Evolutionary conservation across 2,329 filamentous ascomycete species (phyloP), one percentile per base, ranked within the genome.

Genomic region (Shiraia sp.): DNA sequence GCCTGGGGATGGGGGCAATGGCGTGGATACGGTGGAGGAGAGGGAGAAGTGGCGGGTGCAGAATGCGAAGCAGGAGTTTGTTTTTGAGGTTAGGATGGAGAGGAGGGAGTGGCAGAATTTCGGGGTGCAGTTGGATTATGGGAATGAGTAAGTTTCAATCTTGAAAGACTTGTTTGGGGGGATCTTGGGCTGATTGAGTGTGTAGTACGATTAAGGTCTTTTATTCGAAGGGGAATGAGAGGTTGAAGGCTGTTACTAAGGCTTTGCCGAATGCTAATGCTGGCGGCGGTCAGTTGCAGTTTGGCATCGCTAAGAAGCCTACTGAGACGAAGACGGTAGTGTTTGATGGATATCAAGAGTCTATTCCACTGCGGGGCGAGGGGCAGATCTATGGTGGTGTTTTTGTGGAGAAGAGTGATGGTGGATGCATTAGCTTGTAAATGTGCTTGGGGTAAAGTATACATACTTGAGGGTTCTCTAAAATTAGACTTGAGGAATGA

Each of bases 351-450:
- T 64, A 55, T 34, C 60, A 64, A 13, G 60, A 60, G 43, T 19
- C 22, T 3, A 51, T 63, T 13, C 27, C 33, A 4, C 13, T 42
- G 2, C 25, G 43, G 1, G 46, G 50, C 12, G 59, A 64, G 25
- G 59, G 55, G 1, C 59, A 63, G 23, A 57, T 62, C 3, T 66
- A 66, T 45, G 61, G 62, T 1, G 57, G 65, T 2, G 36, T 67
- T 5, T 67, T 68, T 24, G 51, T 66, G 4, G 65, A 68, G 36
- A 47, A 57, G 25, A 60, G 57, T 19, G 41, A 42, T 6, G 30
- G 12, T 6, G 60, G 52, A 2, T 61, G 60, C 17, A 30, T 58
- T 7, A 63, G 54, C 36, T 7, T 52, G 6, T 58, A 39, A 52
- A 16, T 9, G 16, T 23, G n/a, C 10, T 25, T 28, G 13, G 16